phyloP scores from a whole-genome alignment of 2,329 filamentous ascomycete species.

The Apiospora aurea region DNA sequence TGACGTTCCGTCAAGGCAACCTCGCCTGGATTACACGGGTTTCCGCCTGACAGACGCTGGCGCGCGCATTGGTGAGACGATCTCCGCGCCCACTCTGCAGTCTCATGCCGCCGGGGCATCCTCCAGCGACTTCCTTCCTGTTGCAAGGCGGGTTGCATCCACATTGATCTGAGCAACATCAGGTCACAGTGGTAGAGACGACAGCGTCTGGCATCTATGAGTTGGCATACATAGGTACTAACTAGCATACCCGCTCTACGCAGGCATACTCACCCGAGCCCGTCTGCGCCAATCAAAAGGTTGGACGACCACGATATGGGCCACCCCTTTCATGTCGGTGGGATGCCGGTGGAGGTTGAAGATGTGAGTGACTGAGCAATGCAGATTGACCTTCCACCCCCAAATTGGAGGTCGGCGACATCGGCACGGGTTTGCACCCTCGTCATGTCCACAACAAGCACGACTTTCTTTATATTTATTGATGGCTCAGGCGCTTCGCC shows the following conservation, averaged over 20 bases:
- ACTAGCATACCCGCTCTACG: constrained; percentile 17
- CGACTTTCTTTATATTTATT: constrained; percentile 19
- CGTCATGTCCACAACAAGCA: constrained; percentile 2
- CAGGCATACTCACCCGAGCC: constrained; percentile 5
- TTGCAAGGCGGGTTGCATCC: constrained; percentile 10
- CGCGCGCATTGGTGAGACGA: constrained; percentile 15
- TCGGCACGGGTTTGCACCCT: background rate
- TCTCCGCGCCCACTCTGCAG: background rate
- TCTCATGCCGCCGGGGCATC: constrained; percentile 11
- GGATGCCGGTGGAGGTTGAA: constrained; percentile 14
- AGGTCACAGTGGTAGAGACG: constrained; percentile 3
- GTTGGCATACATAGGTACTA: constrained; percentile 1
- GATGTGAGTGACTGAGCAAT: constrained; percentile 10
- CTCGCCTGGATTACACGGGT: constrained; percentile 14
- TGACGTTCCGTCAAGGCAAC: constrained; percentile 13
- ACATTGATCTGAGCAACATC: constrained; percentile 10
- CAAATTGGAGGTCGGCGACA: constrained; percentile 20
- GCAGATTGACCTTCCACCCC: background rate
- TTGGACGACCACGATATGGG: background rate
- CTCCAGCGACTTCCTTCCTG: background rate
- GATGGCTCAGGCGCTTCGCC: constrained; percentile 10
- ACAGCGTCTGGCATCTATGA: constrained; percentile 13
- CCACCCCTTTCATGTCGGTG: constrained; percentile 17
- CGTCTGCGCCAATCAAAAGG: constrained; percentile 4
- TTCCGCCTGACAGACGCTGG: constrained; percentile 1